Evolutionary conservation across 108 stramenopile species (phyloP).

Genomic region (Skeletonema marinoi): DNA sequence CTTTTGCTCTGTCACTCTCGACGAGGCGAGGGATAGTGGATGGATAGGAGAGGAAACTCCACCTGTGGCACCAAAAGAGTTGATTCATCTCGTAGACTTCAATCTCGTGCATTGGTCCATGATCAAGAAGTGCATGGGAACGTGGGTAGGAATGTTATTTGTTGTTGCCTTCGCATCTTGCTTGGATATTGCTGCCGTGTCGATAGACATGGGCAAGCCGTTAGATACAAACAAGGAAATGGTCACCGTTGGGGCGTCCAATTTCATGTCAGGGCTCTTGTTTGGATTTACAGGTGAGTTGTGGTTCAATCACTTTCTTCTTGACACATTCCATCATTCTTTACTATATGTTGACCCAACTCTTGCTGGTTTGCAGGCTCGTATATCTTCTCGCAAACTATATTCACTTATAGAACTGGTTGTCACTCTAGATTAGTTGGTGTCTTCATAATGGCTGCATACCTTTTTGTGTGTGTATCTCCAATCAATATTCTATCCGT

Average conservation of each 20-base stretch:
- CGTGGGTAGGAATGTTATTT: slow-evolving; percentile 95
- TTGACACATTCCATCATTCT: slow-evolving; percentile 91
- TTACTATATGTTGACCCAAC: slow-evolving; percentile 71
- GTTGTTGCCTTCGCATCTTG: slow-evolving; percentile 95
- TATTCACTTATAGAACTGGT: slow-evolving; percentile 93
- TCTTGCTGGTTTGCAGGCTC: slow-evolving; percentile 82
- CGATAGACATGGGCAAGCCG: slow-evolving; percentile 83
- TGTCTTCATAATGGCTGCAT: slow-evolving; percentile 65
- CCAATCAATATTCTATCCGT: slow-evolving; percentile 75
- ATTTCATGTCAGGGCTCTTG: slow-evolving; percentile 77
- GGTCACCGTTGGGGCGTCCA: slow-evolving; percentile 87
- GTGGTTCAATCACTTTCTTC: slow-evolving; percentile 70
- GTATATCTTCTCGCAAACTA: slow-evolving; percentile 98
- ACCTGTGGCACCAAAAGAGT: slow-evolving; percentile 60
- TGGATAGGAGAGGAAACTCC: slow-evolving; percentile 78
- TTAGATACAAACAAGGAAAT: slow-evolving; percentile 94
- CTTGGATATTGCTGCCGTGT: slow-evolving; percentile 78
- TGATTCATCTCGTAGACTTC: slow-evolving; percentile 69
- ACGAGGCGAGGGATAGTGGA: slow-evolving; percentile 64
- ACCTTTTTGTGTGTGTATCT: slow-evolving; percentile 60
- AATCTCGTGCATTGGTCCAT: slow-evolving; percentile 74
- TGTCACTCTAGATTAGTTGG: slow-evolving; percentile 73
- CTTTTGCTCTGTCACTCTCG: slow-evolving; percentile 42
- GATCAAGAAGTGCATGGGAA: slow-evolving; percentile 61
- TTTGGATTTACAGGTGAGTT: slow-evolving; percentile 82